A percentile compares a stretch with the other conserved stretches of the same genome.
Conservation (phyloP, 768 basidiomycete genomes). For the Neoboletus subvelutipes region DNA sequence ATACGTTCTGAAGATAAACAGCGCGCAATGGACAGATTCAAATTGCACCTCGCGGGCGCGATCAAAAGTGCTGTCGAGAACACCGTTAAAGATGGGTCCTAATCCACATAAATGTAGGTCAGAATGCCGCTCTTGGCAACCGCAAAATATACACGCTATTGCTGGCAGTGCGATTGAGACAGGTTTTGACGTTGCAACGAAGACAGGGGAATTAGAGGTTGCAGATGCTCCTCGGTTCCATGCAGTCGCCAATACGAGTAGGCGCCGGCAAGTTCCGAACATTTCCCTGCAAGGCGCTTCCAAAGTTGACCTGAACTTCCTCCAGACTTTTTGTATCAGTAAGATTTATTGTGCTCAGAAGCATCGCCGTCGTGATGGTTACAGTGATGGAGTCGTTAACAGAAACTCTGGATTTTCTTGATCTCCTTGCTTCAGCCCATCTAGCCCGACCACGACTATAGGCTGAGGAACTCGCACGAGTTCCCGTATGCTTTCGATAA, state of each 20-base stretch:
- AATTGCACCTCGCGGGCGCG: constrained; percentile 11
- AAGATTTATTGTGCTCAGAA: constrained; percentile 29
- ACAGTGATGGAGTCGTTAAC: constrained; percentile 19
- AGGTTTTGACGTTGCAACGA: constrained; percentile 23
- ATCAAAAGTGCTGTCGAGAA: constrained; percentile 15
- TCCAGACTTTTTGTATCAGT: constrained; percentile 24
- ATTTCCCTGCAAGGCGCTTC: constrained; percentile 11
- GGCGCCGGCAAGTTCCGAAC: constrained; percentile 26
- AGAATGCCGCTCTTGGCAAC: constrained; percentile 15
- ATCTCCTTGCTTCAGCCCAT: not conserved
- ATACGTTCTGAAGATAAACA: constrained; percentile 21
- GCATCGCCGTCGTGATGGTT: constrained; percentile 29
- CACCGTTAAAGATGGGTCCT: constrained; percentile 8
- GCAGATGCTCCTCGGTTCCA: constrained; percentile 19
- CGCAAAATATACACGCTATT: not conserved
- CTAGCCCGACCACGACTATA: not conserved
- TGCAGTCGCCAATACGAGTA: constrained; percentile 9
- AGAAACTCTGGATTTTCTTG: constrained; percentile 5
- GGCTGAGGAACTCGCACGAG: not conserved
- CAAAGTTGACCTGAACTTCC: constrained; percentile 20
- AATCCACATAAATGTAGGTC: constrained; percentile 9
- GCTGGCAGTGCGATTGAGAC: constrained; percentile 11
- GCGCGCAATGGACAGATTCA: constrained; percentile 19
- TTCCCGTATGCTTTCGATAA: not conserved
- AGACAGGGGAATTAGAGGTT: constrained; percentile 17